Base-by-base conservation (phyloP, 2,329 filamentous ascomycete genomes). In the Zasmidium citrigriseum region DNA sequence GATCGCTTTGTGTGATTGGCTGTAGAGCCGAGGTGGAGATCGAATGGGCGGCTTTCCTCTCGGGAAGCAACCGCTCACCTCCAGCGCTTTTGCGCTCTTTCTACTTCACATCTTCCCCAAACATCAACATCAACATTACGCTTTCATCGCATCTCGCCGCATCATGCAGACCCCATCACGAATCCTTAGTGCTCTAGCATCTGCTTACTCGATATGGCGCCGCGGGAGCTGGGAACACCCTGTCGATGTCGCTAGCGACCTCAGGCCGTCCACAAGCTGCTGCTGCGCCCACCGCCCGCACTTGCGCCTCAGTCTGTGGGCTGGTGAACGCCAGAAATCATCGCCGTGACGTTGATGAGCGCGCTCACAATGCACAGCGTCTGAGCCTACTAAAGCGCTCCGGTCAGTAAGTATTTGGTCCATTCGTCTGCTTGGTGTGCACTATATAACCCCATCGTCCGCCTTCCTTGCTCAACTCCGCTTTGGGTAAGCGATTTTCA, bases 361-460 rank as follows among this genome's bases (percentile, higher is more conserved):
- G 18, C 34, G 7, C 34, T 41, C 34, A 4, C 5, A 4, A 41
- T n/a, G 34, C 34, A 23, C 46, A 5, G 20, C 46, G 46, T 16
- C 21, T 7, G 46, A 49, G 21, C 34, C 46, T 51, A 38, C 46
- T 23, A 38, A 47, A 41, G 41, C 49, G 18, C 44, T 24, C 20
- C 44, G 16, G 49, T 53, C 46, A 48, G 54, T 57, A 52, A 52
- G 38, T 10, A 16, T 47, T n/a, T 5, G 18, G 4, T 14, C 44
- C 14, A 29, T 48, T 44, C 20, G 23, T 57, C 55, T 25, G 20
- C n/a, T 52, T 53, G 14, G 47, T 51, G 20, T 18, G 22, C 24
- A 48, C 20, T 24, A 29, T 23, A 47, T 29, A 53, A 25, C 18
- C 12, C n/a, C 18, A 16, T 23, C 29, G 10, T 24, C 12, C 29